Percentiles rank a stretch among this genome's conserved stretches.
Conservation (phyloP, 345 rosid species). For the Bretschneidera sinensis region DNA sequence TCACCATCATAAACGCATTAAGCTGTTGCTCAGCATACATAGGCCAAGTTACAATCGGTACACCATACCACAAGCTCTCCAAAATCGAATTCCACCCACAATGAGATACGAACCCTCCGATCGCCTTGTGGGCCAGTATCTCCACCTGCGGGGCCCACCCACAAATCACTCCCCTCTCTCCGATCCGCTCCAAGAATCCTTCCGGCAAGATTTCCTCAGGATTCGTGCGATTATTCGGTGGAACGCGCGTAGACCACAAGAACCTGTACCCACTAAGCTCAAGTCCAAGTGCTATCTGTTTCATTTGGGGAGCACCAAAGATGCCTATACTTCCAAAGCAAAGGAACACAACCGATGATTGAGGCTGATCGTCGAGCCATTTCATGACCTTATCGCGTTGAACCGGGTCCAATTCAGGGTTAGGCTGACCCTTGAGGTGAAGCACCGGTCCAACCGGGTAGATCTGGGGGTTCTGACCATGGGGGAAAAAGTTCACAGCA, state of each 20-base stretch:
- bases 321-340: constrained; percentile 50
- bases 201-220: constrained; percentile 23
- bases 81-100: constrained; percentile 51
- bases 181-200: constrained; percentile 30
- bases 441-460: constrained; percentile 44
- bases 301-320: constrained; percentile 25
- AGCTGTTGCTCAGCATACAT: constrained; percentile 50
- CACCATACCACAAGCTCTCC: constrained; percentile 51
- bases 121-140: constrained; percentile 29
- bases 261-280: constrained; percentile 31
- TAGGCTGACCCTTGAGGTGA: constrained; percentile 20
- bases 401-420: constrained; percentile 18
- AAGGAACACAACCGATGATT: constrained; percentile 38
- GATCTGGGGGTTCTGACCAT: constrained; percentile 27
- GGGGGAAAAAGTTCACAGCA: constrained; percentile 25
- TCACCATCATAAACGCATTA: constrained; percentile 43
- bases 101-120: constrained; percentile 45
- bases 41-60: constrained; percentile 45
- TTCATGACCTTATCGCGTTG: constrained; percentile 17
- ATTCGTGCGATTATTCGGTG: constrained; percentile 4
- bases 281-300: constrained; percentile 42
- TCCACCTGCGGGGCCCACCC: constrained; percentile 44
- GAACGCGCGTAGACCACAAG: constrained; percentile 26
- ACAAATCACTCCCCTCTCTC: constrained; percentile 22
- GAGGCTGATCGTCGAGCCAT: constrained; percentile 51